Conservation (phyloP, 2,329 filamentous ascomycete genomes). For the Tolypocladium pustulatum region DNA sequence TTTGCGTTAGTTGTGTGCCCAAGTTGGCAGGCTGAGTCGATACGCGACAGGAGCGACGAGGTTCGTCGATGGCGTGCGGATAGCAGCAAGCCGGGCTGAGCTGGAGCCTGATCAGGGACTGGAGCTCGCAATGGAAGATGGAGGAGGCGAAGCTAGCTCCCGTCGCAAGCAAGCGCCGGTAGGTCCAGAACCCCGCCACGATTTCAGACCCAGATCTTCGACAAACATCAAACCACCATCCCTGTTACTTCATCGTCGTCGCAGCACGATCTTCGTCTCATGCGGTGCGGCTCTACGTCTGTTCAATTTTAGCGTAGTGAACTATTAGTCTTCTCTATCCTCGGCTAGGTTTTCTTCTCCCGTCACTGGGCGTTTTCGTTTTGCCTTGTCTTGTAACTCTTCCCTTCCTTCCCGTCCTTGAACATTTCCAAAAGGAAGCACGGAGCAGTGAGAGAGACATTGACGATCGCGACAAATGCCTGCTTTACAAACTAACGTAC, state of each 20-base stretch:
- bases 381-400: background rate
- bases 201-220: background rate
- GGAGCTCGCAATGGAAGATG: background rate
- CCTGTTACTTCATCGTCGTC: background rate
- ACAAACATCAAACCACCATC: background rate
- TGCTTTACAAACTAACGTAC: too few species aligned
- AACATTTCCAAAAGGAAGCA: background rate
- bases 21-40: background rate
- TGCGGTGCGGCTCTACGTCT: background rate
- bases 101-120: background rate
- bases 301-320: background rate
- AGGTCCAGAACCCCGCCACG: background rate
- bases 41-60: background rate
- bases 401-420: background rate
- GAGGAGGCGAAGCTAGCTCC: background rate
- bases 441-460: background rate
- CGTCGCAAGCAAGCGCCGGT: background rate
- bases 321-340: background rate
- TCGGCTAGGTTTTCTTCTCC: background rate
- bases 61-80: background rate
- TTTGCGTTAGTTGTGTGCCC: background rate
- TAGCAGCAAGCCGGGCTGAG: background rate
- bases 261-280: background rate
- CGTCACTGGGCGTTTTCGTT: background rate
- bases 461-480: background rate